Evolutionary conservation across 805 yeast genomes (phyloP).

Genomic region (Wickerhamiella alocasiicola): DNA sequence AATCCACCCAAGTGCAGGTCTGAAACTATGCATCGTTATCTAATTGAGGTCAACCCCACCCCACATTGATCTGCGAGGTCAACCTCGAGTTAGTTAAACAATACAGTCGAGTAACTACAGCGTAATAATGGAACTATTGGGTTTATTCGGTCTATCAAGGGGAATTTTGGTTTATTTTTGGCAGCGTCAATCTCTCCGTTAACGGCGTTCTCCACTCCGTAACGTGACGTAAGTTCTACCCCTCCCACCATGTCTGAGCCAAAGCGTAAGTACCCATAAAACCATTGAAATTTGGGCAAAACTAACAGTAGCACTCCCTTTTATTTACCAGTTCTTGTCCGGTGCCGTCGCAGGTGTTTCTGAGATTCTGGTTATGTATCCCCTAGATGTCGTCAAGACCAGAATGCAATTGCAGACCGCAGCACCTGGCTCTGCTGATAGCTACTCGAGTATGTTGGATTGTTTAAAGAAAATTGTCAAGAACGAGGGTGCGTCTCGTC

Average conservation of each 20-base stretch:
- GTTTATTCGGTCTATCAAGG: no score
- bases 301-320: constrained; percentile 51
- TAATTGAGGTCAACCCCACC: no score
- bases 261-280: constrained; percentile 13
- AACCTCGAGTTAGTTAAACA: no score
- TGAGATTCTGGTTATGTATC: constrained; percentile 90
- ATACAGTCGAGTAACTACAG: no score
- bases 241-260: constrained; percentile 13
- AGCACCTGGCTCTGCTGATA: constrained; percentile 31
- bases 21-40: no score
- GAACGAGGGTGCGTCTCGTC: constrained; percentile 70
- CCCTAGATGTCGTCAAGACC: constrained; percentile 93
- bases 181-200: no score
- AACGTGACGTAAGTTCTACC: no score
- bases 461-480: constrained; percentile 72
- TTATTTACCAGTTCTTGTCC: constrained; percentile 75
- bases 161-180: no score
- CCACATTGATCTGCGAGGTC: no score
- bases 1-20: no score
- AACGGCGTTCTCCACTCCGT: no score
- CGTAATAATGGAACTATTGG: no score
- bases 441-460: constrained; percentile 72
- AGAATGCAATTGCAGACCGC: constrained; percentile 78
- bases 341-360: constrained; percentile 98
- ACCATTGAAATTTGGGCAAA: constrained; percentile 26